Conservation (phyloP, 23 red algal species). For the Gracilaria domingensis region DNA sequence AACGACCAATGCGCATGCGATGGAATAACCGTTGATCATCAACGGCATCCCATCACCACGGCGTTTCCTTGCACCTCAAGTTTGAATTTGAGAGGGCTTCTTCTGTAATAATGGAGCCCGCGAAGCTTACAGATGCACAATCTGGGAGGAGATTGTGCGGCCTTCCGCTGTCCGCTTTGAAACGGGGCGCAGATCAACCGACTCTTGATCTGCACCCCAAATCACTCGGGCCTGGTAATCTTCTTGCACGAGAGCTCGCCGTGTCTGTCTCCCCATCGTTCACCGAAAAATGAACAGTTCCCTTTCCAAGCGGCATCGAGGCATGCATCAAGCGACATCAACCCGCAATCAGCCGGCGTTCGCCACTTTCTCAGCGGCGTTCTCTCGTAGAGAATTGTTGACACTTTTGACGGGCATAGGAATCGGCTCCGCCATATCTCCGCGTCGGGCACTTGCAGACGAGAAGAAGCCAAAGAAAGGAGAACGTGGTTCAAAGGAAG, state of each 20-base stretch:
- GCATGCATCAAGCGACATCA: background rate
- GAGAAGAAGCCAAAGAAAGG: constrained; percentile 67
- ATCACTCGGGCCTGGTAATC: background rate
- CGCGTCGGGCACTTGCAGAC: constrained; percentile 27
- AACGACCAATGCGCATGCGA: too few relatives aligned
- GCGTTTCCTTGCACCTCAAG: too few relatives aligned
- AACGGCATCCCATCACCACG: too few relatives aligned
- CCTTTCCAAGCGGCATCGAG: background rate
- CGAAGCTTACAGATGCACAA: too few relatives aligned
- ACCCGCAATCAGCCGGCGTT: background rate
- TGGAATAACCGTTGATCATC: too few relatives aligned
- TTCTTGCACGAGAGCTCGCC: background rate
- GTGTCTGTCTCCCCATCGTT: background rate
- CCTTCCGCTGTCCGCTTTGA: too few relatives aligned
- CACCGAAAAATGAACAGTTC: background rate
- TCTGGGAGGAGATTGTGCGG: too few relatives aligned
- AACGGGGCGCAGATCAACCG: background rate
- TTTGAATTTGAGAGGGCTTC: too few relatives aligned
- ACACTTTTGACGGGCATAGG: constrained; percentile 14
- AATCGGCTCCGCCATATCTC: background rate
- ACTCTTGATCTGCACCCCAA: background rate
- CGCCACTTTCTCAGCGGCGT: background rate
- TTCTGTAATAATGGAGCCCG: too few relatives aligned
- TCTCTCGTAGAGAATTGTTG: constrained; percentile 10
- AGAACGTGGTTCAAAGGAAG: constrained; percentile 72